Evolutionary conservation across 495 filamentous ascomycete genomes (phyloP), one percentile per base, ranked within the genome.

Genomic region (Sporormia fimetaria): DNA sequence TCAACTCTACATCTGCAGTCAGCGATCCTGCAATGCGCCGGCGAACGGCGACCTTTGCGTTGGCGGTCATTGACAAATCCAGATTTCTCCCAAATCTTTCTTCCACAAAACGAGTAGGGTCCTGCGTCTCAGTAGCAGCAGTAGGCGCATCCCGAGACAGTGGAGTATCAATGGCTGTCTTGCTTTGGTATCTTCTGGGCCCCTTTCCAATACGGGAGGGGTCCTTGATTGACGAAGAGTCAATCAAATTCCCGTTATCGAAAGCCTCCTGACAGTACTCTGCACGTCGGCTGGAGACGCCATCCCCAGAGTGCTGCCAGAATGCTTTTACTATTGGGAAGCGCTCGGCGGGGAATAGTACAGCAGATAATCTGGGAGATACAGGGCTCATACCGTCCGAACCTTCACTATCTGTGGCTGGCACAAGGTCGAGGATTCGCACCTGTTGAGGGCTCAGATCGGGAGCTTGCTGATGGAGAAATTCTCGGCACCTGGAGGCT

Each of bases 271-370:
- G 74, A 57, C 84, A 94, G 57, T 87, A 93, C 55, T 94, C 90
- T 10, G 83, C 87, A 12, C 87, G 74, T 28, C 90, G 80, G 60
- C 86, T 93, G 2, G 87, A 94, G 17, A 96, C 69, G 4, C 90
- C 90, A 48, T 94, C 86, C n/a, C 90, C 90, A 5, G 84, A 76
- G 58, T 98, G 90, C 49, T 95, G 90, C 90, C 90, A 98, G 54
- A 87, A 94, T 48, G 80, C 70, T 56, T 95, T 98, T 5, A 87
- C 82, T 47, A 80, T 62, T 5, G 72, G 57, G 37, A 75, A 80
- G 18, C 72, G 59, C 16, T 77, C 70, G 27, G 71, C 63, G 1
- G 80, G 74, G 53, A 77, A 87, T 30, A 95, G 51, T 6, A 94
- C 74, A 28, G 76, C 78, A 2, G 75, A 85, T 12, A 94, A 61